These are phyloP conservation scores for Candida parachauliodes DNA, from an alignment of 805 yeast species.

Conservation along the genomic window DNA sequence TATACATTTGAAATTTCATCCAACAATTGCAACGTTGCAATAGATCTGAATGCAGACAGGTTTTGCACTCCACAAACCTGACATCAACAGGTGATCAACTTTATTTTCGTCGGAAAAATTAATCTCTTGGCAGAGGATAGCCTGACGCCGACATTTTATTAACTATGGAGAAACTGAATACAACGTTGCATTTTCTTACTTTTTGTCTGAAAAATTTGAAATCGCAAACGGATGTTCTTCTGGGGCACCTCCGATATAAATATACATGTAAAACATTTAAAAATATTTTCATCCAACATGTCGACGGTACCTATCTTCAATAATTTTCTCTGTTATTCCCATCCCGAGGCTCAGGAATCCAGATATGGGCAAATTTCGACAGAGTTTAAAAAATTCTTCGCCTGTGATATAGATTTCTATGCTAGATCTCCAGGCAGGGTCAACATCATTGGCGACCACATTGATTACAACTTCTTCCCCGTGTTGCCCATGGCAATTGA, in stretches of 20 bases:
- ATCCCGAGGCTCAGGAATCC: constrained; percentile 19
- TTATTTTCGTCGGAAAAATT: not conserved
- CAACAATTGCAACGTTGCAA: not conserved
- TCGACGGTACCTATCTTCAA: constrained; percentile 30
- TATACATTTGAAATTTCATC: not conserved
- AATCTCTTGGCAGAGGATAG: not conserved
- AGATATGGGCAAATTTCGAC: constrained; percentile 25
- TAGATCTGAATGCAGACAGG: not conserved
- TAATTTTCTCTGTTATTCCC: constrained; percentile 33
- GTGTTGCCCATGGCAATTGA: constrained; percentile 74
- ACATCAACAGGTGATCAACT: not conserved
- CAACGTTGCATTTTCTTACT: constrained; percentile 14
- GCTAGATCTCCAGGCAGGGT: constrained; percentile 75
- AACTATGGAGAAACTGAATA: constrained; percentile 6
- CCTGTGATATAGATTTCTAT: constrained; percentile 39
- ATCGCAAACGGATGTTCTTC: not conserved
- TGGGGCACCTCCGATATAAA: not conserved
- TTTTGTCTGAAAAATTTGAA: not conserved
- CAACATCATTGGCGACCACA: constrained; percentile 71
- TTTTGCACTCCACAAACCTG: not conserved
- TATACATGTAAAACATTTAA: not conserved
- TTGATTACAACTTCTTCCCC: constrained; percentile 64
- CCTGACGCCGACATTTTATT: constrained; percentile 1
- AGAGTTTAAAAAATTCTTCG: constrained; percentile 21
- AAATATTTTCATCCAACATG: not conserved